These are phyloP conservation scores for Tricholoma matsutake DNA, from an alignment of 768 basidiomycete species.

Conservation along the genomic window DNA sequence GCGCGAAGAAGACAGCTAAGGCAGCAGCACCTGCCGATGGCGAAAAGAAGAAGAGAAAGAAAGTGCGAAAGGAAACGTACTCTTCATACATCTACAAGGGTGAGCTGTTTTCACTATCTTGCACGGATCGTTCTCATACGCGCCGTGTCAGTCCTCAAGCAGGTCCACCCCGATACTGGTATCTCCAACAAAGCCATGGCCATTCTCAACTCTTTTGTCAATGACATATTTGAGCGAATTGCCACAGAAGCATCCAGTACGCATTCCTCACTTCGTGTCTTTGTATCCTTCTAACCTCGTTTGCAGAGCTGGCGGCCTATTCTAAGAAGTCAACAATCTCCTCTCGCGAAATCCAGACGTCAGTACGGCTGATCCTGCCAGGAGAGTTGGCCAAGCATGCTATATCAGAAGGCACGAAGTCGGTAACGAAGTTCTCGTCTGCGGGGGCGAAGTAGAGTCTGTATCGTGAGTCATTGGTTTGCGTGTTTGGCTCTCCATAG, in stretches of 20 bases:
- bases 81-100: conserved; percentile 92
- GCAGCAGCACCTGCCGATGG: conserved; percentile 62
- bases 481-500: not conserved
- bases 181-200: conserved; percentile 99
- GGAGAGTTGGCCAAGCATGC: conserved; percentile 94
- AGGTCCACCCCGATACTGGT: conserved; percentile 98
- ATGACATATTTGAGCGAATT: conserved; percentile 94
- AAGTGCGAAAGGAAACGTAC: conserved; percentile 87
- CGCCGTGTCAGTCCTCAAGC: conserved; percentile 72
- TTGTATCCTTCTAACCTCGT: conserved; percentile 3
- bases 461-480: conserved; percentile 6
- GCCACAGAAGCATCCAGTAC: conserved; percentile 86
- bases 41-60: conserved; percentile 86
- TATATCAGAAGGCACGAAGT: conserved; percentile 93
- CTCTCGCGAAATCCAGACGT: conserved; percentile 96
- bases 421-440: conserved; percentile 86
- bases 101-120: conserved; percentile 21
- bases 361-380: conserved; percentile 94
- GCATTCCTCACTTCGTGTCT: conserved; percentile 23
- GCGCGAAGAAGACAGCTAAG: conserved; percentile 78
- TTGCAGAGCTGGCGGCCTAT: conserved; percentile 89
- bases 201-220: conserved; percentile 94
- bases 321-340: conserved; percentile 99
- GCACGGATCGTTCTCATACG: not conserved
- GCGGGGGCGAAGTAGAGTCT: conserved; percentile 58